Conservation (phyloP, 108 stramenopile species). For the Nitzschia putrida region DNA sequence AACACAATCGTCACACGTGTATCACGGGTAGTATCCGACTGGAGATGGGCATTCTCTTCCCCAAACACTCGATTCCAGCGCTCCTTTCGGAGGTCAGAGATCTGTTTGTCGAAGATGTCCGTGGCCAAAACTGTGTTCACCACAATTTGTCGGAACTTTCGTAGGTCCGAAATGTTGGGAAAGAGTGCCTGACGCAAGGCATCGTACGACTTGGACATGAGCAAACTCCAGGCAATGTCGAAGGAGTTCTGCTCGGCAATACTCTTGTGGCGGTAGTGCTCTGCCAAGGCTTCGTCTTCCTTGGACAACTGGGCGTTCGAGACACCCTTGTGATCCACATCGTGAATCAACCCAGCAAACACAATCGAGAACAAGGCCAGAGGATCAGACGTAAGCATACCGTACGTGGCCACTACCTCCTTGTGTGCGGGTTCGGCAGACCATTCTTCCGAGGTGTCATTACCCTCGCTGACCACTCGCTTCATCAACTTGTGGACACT, state of each 20-base stretch:
- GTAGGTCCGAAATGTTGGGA: conserved; percentile 17
- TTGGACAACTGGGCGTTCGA: conserved; percentile 39
- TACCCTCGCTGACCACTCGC: conserved; percentile 3
- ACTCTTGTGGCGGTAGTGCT: conserved; percentile 37
- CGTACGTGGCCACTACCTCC: not conserved
- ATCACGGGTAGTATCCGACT: not conserved
- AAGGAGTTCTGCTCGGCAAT: conserved; percentile 42
- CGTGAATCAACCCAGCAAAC: conserved; percentile 42
- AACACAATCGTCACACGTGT: conserved; percentile 38
- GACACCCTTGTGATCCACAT: conserved; percentile 46
- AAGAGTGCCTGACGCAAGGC: conserved; percentile 29
- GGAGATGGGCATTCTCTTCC: not conserved
- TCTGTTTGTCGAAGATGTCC: conserved; percentile 48
- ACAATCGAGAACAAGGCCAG: conserved; percentile 41
- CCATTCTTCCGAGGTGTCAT: not conserved
- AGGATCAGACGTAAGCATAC: conserved; percentile 24
- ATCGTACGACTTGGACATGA: conserved; percentile 28
- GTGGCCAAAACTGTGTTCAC: conserved; percentile 39
- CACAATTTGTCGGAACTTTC: conserved; percentile 34
- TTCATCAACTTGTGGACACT: conserved; percentile 28
- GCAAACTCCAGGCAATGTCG: conserved; percentile 35
- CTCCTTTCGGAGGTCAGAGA: conserved; percentile 29
- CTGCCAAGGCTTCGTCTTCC: conserved; percentile 25
- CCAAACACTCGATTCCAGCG: conserved; percentile 49
- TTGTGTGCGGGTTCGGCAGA: not conserved